Conservation (phyloP, 75 land plant genomes). For the Pinus taeda region DNA sequence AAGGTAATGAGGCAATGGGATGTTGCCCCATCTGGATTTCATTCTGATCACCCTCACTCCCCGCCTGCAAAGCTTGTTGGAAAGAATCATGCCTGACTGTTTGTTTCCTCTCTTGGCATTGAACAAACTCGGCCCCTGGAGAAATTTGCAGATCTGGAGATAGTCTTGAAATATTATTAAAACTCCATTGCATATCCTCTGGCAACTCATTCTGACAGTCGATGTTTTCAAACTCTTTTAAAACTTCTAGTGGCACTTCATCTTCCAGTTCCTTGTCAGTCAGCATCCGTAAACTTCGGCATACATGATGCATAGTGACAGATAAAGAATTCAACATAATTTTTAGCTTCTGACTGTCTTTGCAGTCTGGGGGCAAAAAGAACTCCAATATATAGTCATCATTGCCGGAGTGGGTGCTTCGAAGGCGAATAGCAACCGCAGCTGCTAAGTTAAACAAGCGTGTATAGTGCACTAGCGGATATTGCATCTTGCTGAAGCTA, state of each 20-base stretch:
- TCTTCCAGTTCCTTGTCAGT: constrained; percentile 41
- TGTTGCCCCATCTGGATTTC: not conserved
- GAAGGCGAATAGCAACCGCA: constrained; percentile 70
- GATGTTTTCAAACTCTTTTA: constrained; percentile 19
- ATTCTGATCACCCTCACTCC: not conserved
- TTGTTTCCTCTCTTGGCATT: not conserved
- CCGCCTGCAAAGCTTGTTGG: not conserved
- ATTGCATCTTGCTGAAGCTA: constrained; percentile 62
- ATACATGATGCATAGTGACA: constrained; percentile 58
- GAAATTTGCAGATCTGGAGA: not conserved
- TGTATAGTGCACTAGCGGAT: constrained; percentile 86
- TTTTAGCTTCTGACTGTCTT: constrained; percentile 28
- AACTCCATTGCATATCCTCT: not conserved
- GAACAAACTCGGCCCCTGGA: not conserved
- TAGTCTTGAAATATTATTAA: not conserved
- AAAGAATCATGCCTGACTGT: not conserved
- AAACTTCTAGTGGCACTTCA: constrained; percentile 24
- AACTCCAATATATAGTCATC: constrained; percentile 82
- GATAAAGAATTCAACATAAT: constrained; percentile 38
- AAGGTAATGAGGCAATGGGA: not conserved
- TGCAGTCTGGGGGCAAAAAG: constrained; percentile 54
- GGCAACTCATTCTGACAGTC: constrained; percentile 6
- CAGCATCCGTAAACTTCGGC: constrained; percentile 48
- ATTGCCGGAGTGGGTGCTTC: constrained; percentile 54
- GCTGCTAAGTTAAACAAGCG: constrained; percentile 58